A percentile compares a stretch with the other conserved stretches of the same genome.
Conservation (phyloP, 164 flowering plant species). For the Aristolochia fimbriata region DNA sequence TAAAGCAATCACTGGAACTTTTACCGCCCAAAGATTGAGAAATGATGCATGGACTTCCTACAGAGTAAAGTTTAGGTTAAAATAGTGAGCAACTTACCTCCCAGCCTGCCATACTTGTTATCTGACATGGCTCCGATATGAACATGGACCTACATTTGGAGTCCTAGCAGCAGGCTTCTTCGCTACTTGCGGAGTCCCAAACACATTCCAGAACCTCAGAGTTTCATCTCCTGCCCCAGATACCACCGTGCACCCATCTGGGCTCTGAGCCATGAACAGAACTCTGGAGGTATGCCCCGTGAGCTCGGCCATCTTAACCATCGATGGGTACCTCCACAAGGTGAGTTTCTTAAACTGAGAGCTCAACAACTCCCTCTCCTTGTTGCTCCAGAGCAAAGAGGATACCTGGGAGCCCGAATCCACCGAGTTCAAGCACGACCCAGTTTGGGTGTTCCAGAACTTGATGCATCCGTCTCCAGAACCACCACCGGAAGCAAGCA, state of each 20-base stretch:
- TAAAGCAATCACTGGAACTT: constrained; percentile 54
- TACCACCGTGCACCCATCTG: no score
- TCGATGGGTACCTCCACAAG: constrained; percentile 62
- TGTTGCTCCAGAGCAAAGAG: constrained; percentile 51
- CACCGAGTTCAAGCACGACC: no score
- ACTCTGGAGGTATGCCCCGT: no score
- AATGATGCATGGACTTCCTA: constrained; percentile 92
- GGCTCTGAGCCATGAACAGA: no score
- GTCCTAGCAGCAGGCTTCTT: constrained; percentile 23
- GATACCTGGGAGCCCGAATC: constrained; percentile 67
- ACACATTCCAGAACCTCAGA: constrained; percentile 44
- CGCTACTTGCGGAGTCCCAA: constrained; percentile 33
- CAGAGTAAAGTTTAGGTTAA: constrained; percentile 13
- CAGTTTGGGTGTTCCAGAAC: constrained; percentile 67
- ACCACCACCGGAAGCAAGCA: constrained; percentile 60
- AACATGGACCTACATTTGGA: constrained; percentile 36
- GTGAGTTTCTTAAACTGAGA: constrained; percentile 53
- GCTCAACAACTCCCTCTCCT: constrained; percentile 51
- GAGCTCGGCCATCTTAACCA: no score
- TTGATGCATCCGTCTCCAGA: constrained; percentile 53
- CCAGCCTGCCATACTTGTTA: constrained; percentile 1
- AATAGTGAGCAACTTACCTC: no score
- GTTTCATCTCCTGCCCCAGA: constrained; percentile 52
- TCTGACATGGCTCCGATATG: constrained; percentile 35
- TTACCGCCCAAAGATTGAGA: constrained; percentile 73